Conservation (phyloP, 805 yeast species). For the Jamesozyma jinghongensis region DNA sequence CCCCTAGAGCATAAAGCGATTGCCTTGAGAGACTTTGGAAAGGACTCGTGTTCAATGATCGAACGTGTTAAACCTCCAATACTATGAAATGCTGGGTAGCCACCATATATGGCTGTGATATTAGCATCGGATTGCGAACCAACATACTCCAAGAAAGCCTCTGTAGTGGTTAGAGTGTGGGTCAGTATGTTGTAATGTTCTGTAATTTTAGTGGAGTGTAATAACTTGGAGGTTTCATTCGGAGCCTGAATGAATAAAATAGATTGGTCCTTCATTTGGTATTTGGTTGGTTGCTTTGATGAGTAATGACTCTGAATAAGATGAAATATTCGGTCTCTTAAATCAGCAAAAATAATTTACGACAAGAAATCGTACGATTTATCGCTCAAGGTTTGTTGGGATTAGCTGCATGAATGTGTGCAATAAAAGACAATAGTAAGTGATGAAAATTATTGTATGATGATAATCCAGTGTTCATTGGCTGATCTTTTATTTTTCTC, state of each 20-base stretch:
- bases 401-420: too few relatives aligned
- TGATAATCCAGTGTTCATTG: too few relatives aligned
- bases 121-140: slow-evolving; percentile 6
- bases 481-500: too few relatives aligned
- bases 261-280: slow-evolving; percentile 1
- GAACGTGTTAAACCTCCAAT: slow-evolving; percentile 43
- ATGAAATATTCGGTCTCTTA: too few relatives aligned
- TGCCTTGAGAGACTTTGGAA: slow-evolving; percentile 40
- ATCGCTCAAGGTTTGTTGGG: too few relatives aligned
- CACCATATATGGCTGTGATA: slow-evolving; percentile 46
- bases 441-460: too few relatives aligned
- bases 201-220: slow-evolving; percentile 9
- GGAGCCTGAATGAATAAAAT: slow-evolving; percentile 20
- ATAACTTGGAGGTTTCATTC: slow-evolving; percentile 8
- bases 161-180: slow-evolving; percentile 10
- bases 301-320: too few relatives aligned
- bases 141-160: slow-evolving; percentile 12
- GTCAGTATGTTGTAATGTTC: slow-evolving; percentile 10
- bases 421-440: too few relatives aligned
- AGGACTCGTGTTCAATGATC: slow-evolving; percentile 30
- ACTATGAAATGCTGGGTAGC: slow-evolving; percentile 46
- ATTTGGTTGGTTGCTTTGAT: too few relatives aligned
- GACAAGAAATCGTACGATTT: too few relatives aligned
- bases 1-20: slow-evolving; percentile 53
- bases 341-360: too few relatives aligned